Evolutionary conservation across 2,329 filamentous ascomycete genomes (phyloP), one percentile per base, ranked within the genome.

Genomic region (Aspergillus thermomutatus): DNA sequence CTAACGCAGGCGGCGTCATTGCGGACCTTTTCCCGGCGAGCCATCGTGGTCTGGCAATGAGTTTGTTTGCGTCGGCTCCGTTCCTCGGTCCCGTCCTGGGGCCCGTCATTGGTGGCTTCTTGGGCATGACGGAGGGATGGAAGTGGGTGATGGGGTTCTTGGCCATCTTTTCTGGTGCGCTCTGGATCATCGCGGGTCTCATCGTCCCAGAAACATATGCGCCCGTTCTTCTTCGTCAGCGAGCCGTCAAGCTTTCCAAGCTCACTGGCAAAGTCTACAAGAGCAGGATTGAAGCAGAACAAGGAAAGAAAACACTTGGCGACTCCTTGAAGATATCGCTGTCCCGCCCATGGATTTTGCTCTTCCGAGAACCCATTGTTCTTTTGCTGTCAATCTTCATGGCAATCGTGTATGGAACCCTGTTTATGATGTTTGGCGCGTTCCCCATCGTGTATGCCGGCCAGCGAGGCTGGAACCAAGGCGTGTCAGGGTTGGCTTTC

Each of bases 41-140:
- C 0, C 74, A 85, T 49, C 72, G 84, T 59, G 84, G 84, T 57
- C 57, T 80, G 46, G 87, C 87, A 0, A 81, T 86, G 60, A 82
- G 83, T 19, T 67, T 88, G 34, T 91, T 89, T 65, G 84, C 87
- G 3, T 79, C 84, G 14, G 85, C 86, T 6, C 87, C 87, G 0
- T 89, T 88, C 69, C 75, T 90, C 53, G 87, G 87, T 1, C 86
- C 87, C 0, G 82, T 73, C 53, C 83, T 76, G 67, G 86, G 87
- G 0, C 88, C 88, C 1, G 85, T 90, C 48, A 81, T 83, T 6
- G 85, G 85, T 60, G 87, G 87, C 2, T 91, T 90, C 69, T 74
- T 89, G 1, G 84, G 85, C 6, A 79, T 86, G 69, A 77, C 80
- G 2, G 80, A 80, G 14, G 87, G 86, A 17, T 90, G 88, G 88